Conservation (phyloP, 306 rosid species). For the Fragaria vesca region DNA sequence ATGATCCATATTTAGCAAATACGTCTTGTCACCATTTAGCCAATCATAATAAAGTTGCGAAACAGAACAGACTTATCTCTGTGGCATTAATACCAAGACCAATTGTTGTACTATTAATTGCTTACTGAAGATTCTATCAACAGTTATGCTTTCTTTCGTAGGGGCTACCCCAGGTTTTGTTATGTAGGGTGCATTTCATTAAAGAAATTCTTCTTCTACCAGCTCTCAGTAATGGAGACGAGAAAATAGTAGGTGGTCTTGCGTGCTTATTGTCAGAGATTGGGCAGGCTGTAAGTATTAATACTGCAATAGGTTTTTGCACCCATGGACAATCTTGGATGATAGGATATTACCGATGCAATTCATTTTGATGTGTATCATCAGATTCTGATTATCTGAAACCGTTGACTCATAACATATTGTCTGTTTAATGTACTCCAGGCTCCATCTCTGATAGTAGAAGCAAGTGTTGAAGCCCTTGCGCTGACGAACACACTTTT, state of each 20-base stretch:
- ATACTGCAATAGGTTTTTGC: constrained; percentile 1
- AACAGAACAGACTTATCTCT: neutral
- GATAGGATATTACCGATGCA: neutral
- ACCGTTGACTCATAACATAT: constrained; percentile 25
- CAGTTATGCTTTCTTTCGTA: constrained; percentile 45
- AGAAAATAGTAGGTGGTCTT: constrained; percentile 81
- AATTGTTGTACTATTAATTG: constrained; percentile 5
- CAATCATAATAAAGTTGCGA: neutral
- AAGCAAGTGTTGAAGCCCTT: constrained; percentile 82
- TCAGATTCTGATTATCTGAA: neutral
- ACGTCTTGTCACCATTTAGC: neutral
- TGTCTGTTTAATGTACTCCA: constrained; percentile 36
- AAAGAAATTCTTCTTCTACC: constrained; percentile 85
- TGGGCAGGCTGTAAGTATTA: constrained; percentile 91
- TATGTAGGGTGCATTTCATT: constrained; percentile 78
- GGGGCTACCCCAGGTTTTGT: constrained; percentile 89
- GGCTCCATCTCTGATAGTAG: constrained; percentile 91
- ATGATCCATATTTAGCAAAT: neutral
- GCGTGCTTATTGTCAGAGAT: constrained; percentile 92
- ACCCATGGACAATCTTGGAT: neutral
- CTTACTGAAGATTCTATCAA: constrained; percentile 24
- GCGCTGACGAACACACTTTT: constrained; percentile 78
- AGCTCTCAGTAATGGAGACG: constrained; percentile 72
- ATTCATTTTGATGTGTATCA: constrained; percentile 4
- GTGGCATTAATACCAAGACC: neutral